These are phyloP conservation scores for Aurifilum marmelostoma DNA, from an alignment of 2,329 filamentous ascomycete genomes.

Conservation along the genomic window DNA sequence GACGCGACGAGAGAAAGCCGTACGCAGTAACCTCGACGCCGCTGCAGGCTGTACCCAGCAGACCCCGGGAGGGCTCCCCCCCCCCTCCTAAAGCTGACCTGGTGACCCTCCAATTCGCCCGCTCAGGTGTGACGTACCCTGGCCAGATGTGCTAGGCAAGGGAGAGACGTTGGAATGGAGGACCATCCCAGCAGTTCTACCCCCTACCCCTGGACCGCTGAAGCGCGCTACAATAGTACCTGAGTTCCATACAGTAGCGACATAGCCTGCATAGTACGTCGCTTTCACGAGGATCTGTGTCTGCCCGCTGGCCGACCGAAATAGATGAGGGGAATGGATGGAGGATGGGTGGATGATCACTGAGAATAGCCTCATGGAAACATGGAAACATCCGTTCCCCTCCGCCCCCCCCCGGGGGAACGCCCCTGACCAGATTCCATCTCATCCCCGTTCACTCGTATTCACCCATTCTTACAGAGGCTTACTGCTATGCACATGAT, in stretches of 20 bases:
- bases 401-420: too few species aligned
- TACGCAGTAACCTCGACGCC: neutral
- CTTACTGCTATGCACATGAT: neutral
- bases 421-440: neutral
- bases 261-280: neutral
- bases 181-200: neutral
- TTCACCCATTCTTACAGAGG: neutral
- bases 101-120: conserved; percentile 1
- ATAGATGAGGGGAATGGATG: neutral
- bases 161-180: neutral
- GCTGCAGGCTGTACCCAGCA: conserved; percentile 2
- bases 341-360: neutral
- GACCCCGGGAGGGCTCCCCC: neutral
- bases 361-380: conserved; percentile 14
- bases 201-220: neutral
- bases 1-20: neutral
- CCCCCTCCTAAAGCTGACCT: neutral
- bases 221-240: neutral
- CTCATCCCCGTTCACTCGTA: neutral
- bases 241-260: neutral
- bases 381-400: conserved; percentile 7
- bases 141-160: neutral
- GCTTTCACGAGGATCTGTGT: neutral
- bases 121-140: conserved; percentile 15
- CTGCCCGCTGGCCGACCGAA: neutral